Evolutionary conservation across 371 early-diverging fungal species (phyloP).

Genomic region (Entomophthora muscae): DNA sequence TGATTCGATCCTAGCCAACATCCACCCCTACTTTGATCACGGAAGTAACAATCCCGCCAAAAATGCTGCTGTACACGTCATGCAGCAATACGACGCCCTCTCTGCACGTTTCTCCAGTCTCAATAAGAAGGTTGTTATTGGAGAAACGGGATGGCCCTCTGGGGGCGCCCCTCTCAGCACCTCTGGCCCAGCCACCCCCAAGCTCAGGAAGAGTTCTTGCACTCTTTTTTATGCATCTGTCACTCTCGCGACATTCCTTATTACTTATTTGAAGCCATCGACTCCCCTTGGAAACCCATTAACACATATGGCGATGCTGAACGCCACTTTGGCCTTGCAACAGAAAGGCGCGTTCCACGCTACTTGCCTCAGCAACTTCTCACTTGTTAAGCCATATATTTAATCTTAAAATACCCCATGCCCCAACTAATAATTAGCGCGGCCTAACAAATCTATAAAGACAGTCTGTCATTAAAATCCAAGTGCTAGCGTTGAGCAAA

Average conservation of each 20-base stretch:
- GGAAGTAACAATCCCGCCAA: neutral
- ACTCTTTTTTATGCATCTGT: neutral
- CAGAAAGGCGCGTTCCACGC: too few relatives aligned
- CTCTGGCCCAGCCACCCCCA: neutral
- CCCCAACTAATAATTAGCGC: too few relatives aligned
- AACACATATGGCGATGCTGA: neutral
- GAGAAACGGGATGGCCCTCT: conserved; percentile 1
- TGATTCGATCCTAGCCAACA: neutral
- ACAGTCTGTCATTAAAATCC: too few relatives aligned
- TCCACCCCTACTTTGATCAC: conserved; percentile 1
- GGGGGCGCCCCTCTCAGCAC: neutral
- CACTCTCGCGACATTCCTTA: neutral
- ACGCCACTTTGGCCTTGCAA: conserved; percentile 1
- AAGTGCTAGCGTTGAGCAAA: too few relatives aligned
- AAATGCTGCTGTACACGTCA: neutral
- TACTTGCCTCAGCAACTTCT: too few relatives aligned
- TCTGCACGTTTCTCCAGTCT: neutral
- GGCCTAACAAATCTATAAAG: too few relatives aligned
- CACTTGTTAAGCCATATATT: too few relatives aligned
- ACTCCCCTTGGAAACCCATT: neutral
- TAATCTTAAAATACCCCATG: too few relatives aligned
- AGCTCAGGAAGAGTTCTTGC: neutral
- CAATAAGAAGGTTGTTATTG: neutral
- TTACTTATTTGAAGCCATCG: neutral
- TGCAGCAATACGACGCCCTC: neutral